phyloP scores from a whole-genome alignment of 768 basidiomycete genomes.

The Trametes coccinea region DNA sequence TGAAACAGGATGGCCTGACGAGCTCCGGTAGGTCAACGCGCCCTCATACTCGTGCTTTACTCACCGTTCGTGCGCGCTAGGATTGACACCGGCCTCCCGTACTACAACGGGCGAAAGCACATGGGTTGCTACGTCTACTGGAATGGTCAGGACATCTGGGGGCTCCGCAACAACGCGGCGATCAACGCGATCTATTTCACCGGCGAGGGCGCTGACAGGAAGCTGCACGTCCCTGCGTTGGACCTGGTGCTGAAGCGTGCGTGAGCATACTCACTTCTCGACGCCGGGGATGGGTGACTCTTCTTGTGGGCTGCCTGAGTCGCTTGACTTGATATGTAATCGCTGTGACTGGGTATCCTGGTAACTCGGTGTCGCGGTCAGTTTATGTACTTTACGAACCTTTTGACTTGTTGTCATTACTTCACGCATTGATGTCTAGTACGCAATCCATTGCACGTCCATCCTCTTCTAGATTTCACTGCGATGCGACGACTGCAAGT shows the following conservation, averaged over 20 bases:
- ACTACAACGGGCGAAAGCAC: slow-evolving; percentile 31
- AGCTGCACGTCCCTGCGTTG: slow-evolving; percentile 15
- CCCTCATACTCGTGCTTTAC: neutral
- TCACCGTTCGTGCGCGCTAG: slow-evolving; percentile 12
- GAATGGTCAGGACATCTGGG: slow-evolving; percentile 34
- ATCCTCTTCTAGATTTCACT: no score
- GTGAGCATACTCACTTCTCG: no score
- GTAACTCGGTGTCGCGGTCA: no score
- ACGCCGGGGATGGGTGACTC: no score
- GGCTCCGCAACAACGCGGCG: slow-evolving; percentile 28
- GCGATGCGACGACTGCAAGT: no score
- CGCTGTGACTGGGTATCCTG: no score
- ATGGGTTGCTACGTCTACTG: slow-evolving; percentile 36
- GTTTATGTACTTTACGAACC: no score
- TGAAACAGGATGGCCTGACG: slow-evolving; percentile 28
- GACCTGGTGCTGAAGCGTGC: neutral
- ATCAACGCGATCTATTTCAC: slow-evolving; percentile 31
- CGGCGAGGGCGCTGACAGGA: slow-evolving; percentile 6
- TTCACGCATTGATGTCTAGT: no score
- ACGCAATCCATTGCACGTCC: no score
- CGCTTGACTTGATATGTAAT: no score
- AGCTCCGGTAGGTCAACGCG: slow-evolving; percentile 32
- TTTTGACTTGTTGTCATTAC: no score
- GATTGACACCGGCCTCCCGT: slow-evolving; percentile 32
- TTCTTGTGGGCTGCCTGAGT: no score